These are phyloP conservation scores for Micractinium conductrix DNA, from an alignment of 139 green algal species.

Conservation along the genomic window DNA sequence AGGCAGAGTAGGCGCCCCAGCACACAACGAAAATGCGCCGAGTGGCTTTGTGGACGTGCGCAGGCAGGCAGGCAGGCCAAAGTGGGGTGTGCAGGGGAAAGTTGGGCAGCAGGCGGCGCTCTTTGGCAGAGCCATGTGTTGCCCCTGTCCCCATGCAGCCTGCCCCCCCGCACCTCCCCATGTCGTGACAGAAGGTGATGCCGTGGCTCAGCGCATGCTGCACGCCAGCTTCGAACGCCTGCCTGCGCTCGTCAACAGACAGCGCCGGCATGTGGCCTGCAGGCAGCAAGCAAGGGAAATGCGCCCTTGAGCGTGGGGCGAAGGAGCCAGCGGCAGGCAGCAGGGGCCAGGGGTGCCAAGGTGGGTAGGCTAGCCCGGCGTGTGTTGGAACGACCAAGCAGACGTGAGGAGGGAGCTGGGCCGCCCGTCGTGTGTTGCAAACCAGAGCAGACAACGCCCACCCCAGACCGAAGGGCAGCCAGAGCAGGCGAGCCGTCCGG, in stretches of 20 bases:
- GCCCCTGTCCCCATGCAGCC: too few species aligned
- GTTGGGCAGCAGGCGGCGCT: not conserved
- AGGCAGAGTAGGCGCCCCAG: not conserved
- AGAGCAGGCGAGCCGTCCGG: too few species aligned
- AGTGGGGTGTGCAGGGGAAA: not conserved
- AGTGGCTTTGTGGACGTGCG: too few species aligned
- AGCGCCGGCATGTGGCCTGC: constrained; percentile 31
- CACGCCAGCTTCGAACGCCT: not conserved
- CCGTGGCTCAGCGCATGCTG: constrained; percentile 57
- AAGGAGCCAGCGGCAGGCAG: not conserved
- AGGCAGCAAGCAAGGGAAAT: not conserved
- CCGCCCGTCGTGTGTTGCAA: too few species aligned
- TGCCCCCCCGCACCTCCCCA: constrained; percentile 48
- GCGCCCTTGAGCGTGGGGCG: not conserved
- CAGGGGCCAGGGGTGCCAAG: too few species aligned
- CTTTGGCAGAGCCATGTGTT: too few species aligned
- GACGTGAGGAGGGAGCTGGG: too few species aligned
- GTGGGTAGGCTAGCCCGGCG: too few species aligned
- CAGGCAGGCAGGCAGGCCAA: not conserved
- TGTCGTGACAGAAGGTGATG: constrained; percentile 71
- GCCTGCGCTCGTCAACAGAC: constrained; percentile 6
- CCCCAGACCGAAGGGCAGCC: too few species aligned
- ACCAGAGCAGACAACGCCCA: too few species aligned
- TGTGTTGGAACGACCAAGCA: too few species aligned
- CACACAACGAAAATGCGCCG: not conserved